Evolutionary conservation across 768 basidiomycete species (phyloP).

Genomic region (Serendipita indica): DNA sequence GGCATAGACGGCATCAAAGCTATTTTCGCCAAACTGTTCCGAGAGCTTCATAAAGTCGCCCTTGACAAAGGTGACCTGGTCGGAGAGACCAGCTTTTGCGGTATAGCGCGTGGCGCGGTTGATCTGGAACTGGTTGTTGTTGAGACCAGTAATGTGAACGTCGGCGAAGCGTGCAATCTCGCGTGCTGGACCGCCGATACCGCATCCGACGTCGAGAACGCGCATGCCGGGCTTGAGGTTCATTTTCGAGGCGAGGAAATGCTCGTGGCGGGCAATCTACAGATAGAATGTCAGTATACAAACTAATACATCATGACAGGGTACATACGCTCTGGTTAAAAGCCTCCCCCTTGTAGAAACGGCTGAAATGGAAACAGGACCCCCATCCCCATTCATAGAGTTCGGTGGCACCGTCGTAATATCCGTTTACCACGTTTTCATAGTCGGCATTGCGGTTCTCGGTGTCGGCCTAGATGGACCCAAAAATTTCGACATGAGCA

Average conservation of each 20-base stretch:
- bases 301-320: neutral
- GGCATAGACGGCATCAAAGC: conserved; percentile 93
- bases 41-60: conserved; percentile 94
- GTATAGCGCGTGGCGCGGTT: conserved; percentile 77
- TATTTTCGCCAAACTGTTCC: conserved; percentile 83
- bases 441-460: conserved; percentile 67
- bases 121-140: conserved; percentile 95
- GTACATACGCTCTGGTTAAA: conserved; percentile 18
- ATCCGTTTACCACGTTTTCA: conserved; percentile 89
- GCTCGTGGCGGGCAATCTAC: conserved; percentile 81
- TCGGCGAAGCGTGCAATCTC: conserved; percentile 90
- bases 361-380: conserved; percentile 88
- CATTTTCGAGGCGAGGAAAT: conserved; percentile 88
- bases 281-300: conserved; percentile 34
- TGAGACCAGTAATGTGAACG: conserved; percentile 67
- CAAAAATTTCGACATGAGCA: neutral
- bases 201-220: conserved; percentile 96
- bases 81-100: conserved; percentile 51
- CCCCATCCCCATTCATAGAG: conserved; percentile 93
- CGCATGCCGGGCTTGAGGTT: conserved; percentile 75
- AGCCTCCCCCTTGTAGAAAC: conserved; percentile 80
- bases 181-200: conserved; percentile 92
- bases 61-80: conserved; percentile 69
- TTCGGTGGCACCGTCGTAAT: conserved; percentile 93
- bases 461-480: conserved; percentile 28